Evolutionary conservation across 176 grass and related monocot species (phyloP), one percentile per base, ranked within the genome.

Genomic region (Musa itinerans): DNA sequence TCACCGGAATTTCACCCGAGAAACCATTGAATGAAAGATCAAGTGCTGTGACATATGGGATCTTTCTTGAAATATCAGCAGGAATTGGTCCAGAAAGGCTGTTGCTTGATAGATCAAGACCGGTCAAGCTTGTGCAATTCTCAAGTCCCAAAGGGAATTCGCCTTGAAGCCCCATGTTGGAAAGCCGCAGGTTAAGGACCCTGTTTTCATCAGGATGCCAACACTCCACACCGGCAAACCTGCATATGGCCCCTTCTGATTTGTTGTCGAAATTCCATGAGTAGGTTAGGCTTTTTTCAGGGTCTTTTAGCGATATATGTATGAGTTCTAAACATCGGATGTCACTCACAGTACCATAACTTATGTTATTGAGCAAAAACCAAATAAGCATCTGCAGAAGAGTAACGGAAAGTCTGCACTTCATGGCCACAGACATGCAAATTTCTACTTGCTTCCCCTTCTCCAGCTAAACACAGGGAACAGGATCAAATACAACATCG

Each of bases 11-110:
- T 73, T 11, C 1, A 9, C 89, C 87, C 8, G 72, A 84, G 76
- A 96, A 90, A 4, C 34, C 15, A 82, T 96, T 96, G 69, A 66
- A 82, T 54, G 92, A 96, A 72, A 96, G 89, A 78, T 96, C 92
- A 50, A 96, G 21, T 17, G 57, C 65, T 80, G 84, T 78, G 34
- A 96, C 55, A 7, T 50, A 84, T 7, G 80, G 86, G 59, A 85
- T 14, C 85, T 82, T 74, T 50, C 3, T 53, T 15, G 80, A 85
- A 48, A 96, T 96, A n/a, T 96, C 83, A 65, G 2, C 6, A 49
- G 86, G 92, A n/a, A 96, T 89, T 1, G 26, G 2, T 11, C 92
- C 92, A 26, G 78, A 10, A 63, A 92, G 81, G 62, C 15, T 85
- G 74, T 96, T 96, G 72, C 52, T 81, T 15, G 92, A 96, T 56